Percentiles rank a stretch among this genome's conserved stretches.
phyloP scores from a whole-genome alignment of 305 asterid genomes.

The Withania somnifera region DNA sequence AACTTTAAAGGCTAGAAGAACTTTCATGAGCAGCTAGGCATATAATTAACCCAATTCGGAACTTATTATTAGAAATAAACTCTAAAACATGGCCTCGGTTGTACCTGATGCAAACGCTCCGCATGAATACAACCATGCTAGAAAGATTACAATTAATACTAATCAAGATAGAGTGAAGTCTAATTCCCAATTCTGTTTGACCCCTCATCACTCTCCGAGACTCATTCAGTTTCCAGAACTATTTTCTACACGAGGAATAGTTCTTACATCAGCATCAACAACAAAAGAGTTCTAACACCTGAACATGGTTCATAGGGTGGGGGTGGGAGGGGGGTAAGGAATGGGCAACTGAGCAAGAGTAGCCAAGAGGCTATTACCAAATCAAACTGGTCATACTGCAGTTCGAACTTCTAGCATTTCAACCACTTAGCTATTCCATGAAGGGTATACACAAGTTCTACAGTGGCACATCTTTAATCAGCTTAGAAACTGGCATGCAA shows the following conservation, averaged over 20 bases:
- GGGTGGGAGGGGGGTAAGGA: neutral
- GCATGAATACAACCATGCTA: neutral
- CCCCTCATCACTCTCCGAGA: neutral
- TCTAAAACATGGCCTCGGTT: neutral
- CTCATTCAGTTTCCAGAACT: neutral
- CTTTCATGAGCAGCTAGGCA: neutral
- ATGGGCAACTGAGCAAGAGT: neutral
- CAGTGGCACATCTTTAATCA: neutral
- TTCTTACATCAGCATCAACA: neutral
- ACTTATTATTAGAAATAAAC: neutral
- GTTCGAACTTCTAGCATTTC: neutral
- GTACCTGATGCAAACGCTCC: neutral
- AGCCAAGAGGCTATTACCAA: neutral
- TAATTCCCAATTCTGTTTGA: neutral
- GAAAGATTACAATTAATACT: neutral
- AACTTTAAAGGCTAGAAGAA: neutral
- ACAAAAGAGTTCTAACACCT: neutral
- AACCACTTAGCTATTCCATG: neutral
- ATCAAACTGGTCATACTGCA: neutral
- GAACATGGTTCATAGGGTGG: neutral
- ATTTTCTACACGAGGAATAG: neutral
- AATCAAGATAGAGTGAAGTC: neutral
- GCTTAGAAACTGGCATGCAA: neutral
- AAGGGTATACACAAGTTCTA: neutral
- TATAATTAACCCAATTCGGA: neutral